Conservation (phyloP, 768 basidiomycete genomes). For the Pisolithus orientalis region DNA sequence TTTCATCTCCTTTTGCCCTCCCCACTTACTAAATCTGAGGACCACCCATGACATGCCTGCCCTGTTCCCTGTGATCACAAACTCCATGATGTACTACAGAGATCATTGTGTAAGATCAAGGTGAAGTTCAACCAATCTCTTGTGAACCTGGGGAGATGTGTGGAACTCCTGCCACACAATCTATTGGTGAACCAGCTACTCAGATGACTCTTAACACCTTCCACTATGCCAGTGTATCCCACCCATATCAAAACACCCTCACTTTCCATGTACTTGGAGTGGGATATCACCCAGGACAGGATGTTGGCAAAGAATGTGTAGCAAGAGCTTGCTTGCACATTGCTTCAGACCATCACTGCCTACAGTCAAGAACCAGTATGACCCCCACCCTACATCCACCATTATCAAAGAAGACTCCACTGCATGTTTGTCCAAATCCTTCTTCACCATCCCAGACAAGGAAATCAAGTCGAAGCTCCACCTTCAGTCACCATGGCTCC, state of each 20-base stretch:
- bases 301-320: slow-evolving; percentile 80
- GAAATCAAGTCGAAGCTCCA: too few species aligned
- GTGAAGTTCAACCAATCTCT: too few species aligned
- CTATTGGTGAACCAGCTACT: slow-evolving; percentile 47
- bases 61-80: too few species aligned
- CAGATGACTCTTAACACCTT: slow-evolving; percentile 33
- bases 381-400: slow-evolving; percentile 67
- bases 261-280: slow-evolving; percentile 82
- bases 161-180: slow-evolving; percentile 76
- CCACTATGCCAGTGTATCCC: slow-evolving; percentile 98
- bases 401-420: slow-evolving; percentile 59
- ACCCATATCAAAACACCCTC: slow-evolving; percentile 98
- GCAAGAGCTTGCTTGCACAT: slow-evolving; percentile 54
- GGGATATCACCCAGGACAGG: slow-evolving; percentile 56
- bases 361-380: slow-evolving; percentile 98
- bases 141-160: too few species aligned
- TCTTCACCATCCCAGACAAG: slow-evolving; percentile 97
- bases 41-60: slow-evolving; percentile 30
- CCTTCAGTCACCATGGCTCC: too few species aligned
- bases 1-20: too few species aligned
- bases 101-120: too few species aligned
- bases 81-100: too few species aligned
- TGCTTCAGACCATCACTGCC: slow-evolving; percentile 71
- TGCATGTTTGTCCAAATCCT: slow-evolving; percentile 89
- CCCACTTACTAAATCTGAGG: slow-evolving; percentile 76